These are phyloP conservation scores for Margaritispora aquatica DNA, from an alignment of 495 filamentous ascomycete genomes.

Conservation along the genomic window DNA sequence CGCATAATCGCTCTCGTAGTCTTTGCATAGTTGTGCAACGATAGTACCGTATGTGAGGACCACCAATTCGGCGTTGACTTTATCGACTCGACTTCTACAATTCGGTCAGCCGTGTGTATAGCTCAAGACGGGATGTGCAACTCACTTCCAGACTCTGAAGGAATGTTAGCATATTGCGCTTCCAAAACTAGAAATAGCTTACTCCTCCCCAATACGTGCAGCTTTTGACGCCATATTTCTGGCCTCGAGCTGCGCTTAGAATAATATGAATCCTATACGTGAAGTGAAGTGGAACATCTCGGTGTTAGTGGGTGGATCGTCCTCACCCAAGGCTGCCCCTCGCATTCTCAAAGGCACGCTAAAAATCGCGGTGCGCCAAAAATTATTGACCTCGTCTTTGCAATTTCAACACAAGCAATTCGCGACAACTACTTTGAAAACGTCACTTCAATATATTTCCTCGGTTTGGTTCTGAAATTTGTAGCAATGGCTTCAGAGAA, in stretches of 20 bases:
- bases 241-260: slow-evolving; percentile 3
- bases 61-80: slow-evolving; percentile 86
- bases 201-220: slow-evolving; percentile 96
- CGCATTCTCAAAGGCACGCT: background rate
- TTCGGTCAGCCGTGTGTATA: background rate
- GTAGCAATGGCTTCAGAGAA: slow-evolving; percentile 79
- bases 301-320: background rate
- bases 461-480: background rate
- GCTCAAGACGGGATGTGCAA: background rate
- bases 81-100: slow-evolving; percentile 56
- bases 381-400: background rate
- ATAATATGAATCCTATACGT: background rate
- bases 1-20: slow-evolving; percentile 86
- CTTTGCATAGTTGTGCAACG: slow-evolving; percentile 91
- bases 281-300: background rate
- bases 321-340: background rate
- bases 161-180: slow-evolving; percentile 23
- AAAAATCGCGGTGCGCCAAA: background rate
- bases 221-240: slow-evolving; percentile 65
- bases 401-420: background rate
- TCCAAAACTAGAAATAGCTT: slow-evolving; percentile 33
- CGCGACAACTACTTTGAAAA: background rate
- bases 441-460: too few relatives aligned
- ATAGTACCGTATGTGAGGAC: slow-evolving; percentile 98
- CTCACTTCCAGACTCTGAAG: slow-evolving; percentile 94